Percentiles rank a stretch among this genome's conserved stretches.
Evolutionary conservation across 257 asterid genomes (phyloP).

Genomic region (Solanum okadae): DNA sequence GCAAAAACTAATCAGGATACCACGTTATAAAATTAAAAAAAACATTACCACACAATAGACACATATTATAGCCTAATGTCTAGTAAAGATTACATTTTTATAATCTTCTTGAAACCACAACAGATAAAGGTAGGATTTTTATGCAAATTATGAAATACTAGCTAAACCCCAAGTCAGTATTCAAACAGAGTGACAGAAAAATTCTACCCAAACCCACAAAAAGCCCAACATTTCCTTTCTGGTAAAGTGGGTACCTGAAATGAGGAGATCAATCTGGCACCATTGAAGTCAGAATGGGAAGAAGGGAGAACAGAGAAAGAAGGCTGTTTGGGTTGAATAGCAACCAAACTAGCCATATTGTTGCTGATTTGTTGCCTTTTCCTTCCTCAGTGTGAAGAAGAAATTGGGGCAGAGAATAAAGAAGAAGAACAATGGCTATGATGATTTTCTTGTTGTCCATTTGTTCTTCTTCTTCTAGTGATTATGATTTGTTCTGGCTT

Average conservation of each 20-base stretch:
- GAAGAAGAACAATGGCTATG: constrained; percentile 13
- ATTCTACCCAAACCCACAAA: not conserved
- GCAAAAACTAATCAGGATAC: not conserved
- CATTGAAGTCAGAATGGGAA: constrained; percentile 74
- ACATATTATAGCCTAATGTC: not conserved
- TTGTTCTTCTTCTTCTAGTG: constrained; percentile 5
- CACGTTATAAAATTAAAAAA: not conserved
- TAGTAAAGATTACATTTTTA: not conserved
- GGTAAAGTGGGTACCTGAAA: constrained; percentile 36
- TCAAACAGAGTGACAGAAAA: not conserved
- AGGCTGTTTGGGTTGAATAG: constrained; percentile 67
- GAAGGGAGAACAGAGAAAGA: constrained; percentile 52
- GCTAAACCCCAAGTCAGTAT: not conserved
- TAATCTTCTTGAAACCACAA: not conserved
- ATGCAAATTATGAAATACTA: not conserved
- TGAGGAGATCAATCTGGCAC: constrained; percentile 53
- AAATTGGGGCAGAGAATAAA: not conserved
- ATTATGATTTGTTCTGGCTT: not conserved
- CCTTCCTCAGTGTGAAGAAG: not conserved
- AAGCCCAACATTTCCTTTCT: not conserved
- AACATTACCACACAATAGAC: not conserved
- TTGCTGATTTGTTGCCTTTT: not conserved
- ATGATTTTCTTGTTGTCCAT: not conserved
- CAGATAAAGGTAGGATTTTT: not conserved
- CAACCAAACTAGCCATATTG: constrained; percentile 58